Base-by-base conservation (phyloP, 441 rosid species). In the Euphorbia celastroides region DNA sequence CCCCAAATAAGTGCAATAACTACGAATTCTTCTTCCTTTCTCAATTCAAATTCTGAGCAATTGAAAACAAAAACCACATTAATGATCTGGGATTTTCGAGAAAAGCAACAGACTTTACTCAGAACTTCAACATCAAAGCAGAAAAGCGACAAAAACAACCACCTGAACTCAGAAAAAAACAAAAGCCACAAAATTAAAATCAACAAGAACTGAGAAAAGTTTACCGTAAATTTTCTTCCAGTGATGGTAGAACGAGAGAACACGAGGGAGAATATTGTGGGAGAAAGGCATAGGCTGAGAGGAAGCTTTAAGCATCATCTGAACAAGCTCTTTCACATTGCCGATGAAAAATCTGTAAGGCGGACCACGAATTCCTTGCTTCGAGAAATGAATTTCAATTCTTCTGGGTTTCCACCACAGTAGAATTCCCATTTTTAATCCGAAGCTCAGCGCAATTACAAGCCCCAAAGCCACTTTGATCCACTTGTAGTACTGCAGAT, bases 211-310 rank as follows among this genome's bases (percentile, higher is more conserved):
- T 36, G n/a, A 42, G 38, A 30, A 10, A 12, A 13, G 5, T 13
- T 56, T 79, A 94, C 99, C 99, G 36, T 94, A 91, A 76, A 91
- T 82, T 82, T 94, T 94, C 79, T 86, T 85, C 99, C 99, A 94
- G 67, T 89, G 92, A 66, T 94, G 96, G 70, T 94, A 94, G 64
- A 94, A 94, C 34, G 97, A 77, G 70, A 94, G 93, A 58, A 94
- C 99, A 68, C 97, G 71, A 10, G 97, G 99, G 22, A 94, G 93
- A 57, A 94, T 91, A 78, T 94, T 89, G 85, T 90, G 98, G 27
- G 96, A 89, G 73, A 76, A 82, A 75, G 93, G 93, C 86, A 89
- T 91, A 66, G 97, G 99, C 44, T 89, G 87, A 68, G 96, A 81
- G 63, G 99, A 89, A 61, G 99, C 99, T 74, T 88, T 77, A n/a